These are phyloP conservation scores for Abortiporus biennis DNA, from an alignment of 1,284 basidiomycete genomes.

Conservation along the genomic window DNA sequence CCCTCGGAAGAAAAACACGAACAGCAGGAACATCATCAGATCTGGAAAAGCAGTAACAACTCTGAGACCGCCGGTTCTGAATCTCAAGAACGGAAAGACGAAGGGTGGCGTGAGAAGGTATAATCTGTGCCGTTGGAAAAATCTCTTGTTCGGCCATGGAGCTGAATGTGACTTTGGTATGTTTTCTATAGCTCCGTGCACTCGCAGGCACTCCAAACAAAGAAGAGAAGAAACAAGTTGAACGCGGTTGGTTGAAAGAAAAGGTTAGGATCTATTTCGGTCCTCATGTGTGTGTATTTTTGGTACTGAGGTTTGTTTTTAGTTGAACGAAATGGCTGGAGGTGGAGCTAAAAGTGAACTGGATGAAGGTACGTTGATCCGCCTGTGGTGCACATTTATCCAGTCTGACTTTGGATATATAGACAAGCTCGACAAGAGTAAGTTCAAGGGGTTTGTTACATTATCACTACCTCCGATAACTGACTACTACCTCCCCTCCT, in stretches of 20 bases:
- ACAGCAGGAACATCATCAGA: constrained; percentile 5
- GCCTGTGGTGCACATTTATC: neutral
- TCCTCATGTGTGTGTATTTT: no score
- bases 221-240: constrained; percentile 7
- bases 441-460: constrained; percentile 1
- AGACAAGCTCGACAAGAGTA: constrained; percentile 20
- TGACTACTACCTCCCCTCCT: neutral
- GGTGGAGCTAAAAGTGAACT: constrained; percentile 25
- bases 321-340: constrained; percentile 22
- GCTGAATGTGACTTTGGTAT: neutral
- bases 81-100: neutral
- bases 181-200: constrained; percentile 3
- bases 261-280: constrained; percentile 4
- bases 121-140: neutral
- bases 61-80: constrained; percentile 1
- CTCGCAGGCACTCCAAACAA: constrained; percentile 3
- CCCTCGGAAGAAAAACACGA: constrained; percentile 3
- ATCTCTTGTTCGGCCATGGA: neutral
- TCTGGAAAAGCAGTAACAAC: constrained; percentile 1
- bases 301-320: neutral
- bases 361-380: constrained; percentile 20
- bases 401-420: neutral
- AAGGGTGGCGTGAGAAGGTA: constrained; percentile 8
- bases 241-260: constrained; percentile 7
- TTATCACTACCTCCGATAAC: neutral